These are phyloP conservation scores for Microglena sp. DNA, from an alignment of 139 green algal genomes.

Conservation along the genomic window DNA sequence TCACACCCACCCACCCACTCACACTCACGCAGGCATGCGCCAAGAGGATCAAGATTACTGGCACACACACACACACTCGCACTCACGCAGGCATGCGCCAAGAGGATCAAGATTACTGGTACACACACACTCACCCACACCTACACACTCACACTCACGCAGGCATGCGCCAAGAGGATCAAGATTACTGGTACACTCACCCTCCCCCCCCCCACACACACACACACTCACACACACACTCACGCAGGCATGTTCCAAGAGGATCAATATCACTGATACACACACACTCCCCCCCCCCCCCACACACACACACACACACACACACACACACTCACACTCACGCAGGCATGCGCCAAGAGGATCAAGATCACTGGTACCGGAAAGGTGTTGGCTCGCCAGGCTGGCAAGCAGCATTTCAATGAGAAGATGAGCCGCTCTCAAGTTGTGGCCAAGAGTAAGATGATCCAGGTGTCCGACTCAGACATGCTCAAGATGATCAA, in stretches of 20 bases:
- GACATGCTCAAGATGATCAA: conserved; percentile 22
- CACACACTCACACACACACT: not conserved
- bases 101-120: not conserved
- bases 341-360: conserved; percentile 47
- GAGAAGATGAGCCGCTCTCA: conserved; percentile 61
- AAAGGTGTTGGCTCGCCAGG: conserved; percentile 65
- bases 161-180: not conserved
- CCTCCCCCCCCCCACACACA: too few species aligned
- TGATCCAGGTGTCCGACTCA: not conserved
- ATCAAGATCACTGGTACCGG: conserved; percentile 73
- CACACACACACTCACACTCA: not conserved
- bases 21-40: too few species aligned
- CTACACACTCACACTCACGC: not conserved
- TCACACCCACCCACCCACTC: too few species aligned
- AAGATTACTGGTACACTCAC: too few species aligned
- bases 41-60: too few species aligned
- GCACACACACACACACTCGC: too few species aligned
- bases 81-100: too few species aligned
- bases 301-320: not conserved
- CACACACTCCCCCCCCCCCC: too few species aligned
- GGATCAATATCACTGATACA: conserved; percentile 71
- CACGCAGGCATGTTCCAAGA: conserved; percentile 42
- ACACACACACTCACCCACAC: not conserved
- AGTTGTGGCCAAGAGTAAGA: conserved; percentile 11
- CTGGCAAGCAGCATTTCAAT: conserved; percentile 87